Conservation (phyloP, 805 yeast genomes). For the Nakazawaea populi region DNA sequence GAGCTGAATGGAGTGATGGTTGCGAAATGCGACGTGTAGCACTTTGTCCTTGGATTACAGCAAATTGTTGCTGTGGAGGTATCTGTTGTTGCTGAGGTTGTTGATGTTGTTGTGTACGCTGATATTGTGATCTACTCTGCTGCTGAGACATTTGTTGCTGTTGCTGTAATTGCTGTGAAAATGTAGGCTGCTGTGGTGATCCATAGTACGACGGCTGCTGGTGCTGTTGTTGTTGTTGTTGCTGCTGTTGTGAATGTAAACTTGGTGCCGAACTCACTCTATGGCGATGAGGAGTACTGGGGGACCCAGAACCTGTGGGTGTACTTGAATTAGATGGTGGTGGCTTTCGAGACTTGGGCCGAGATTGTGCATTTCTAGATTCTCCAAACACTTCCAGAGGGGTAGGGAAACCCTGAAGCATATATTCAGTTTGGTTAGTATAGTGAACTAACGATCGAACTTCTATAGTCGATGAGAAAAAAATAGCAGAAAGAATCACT, state of each 20-base stretch:
- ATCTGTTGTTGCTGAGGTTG: constrained; percentile 8
- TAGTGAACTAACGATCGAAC: neutral
- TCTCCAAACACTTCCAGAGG: constrained; percentile 11
- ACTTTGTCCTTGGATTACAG: neutral
- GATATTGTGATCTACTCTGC: constrained; percentile 1
- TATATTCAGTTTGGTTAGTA: neutral
- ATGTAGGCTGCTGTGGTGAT: neutral
- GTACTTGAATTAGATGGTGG: constrained; percentile 12
- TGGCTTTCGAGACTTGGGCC: constrained; percentile 13
- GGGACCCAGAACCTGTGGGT: constrained; percentile 11
- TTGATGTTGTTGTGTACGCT: constrained; percentile 9
- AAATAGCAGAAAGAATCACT: neutral
- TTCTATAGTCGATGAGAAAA: neutral
- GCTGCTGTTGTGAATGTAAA: constrained; percentile 1
- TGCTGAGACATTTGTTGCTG: constrained; percentile 10
- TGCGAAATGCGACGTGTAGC: constrained; percentile 3
- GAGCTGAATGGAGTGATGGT: constrained; percentile 3
- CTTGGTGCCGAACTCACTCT: constrained; percentile 11
- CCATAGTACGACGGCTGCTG: neutral
- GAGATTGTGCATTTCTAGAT: constrained; percentile 14
- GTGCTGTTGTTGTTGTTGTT: constrained; percentile 2
- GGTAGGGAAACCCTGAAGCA: constrained; percentile 7
- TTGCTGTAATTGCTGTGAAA: neutral
- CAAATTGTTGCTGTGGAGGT: neutral
- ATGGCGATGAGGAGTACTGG: constrained; percentile 13